These are phyloP conservation scores for Hapsidospora chrysogenum DNA, from an alignment of 495 filamentous ascomycete genomes.

Conservation along the genomic window DNA sequence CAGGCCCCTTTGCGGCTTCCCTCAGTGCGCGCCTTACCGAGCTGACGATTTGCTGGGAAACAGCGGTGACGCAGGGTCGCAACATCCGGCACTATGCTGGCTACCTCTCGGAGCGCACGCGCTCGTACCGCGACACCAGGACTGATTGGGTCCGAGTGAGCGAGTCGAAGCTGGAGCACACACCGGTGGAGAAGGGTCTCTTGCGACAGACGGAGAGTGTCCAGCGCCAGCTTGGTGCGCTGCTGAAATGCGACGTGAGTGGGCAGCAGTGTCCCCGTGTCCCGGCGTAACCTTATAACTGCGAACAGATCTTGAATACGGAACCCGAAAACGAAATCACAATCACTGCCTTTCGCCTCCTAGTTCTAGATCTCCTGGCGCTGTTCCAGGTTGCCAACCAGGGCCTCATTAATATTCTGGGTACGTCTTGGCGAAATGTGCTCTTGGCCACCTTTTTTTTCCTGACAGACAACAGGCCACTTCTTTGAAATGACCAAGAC, in stretches of 20 bases:
- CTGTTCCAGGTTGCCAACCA: slow-evolving; percentile 95
- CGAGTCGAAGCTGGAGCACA: slow-evolving; percentile 64
- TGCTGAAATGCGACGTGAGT: slow-evolving; percentile 80
- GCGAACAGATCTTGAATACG: slow-evolving; percentile 53
- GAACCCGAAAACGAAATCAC: slow-evolving; percentile 97
- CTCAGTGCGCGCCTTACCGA: neutral
- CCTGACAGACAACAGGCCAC: slow-evolving; percentile 43
- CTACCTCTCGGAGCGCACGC: slow-evolving; percentile 71
- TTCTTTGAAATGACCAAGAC: slow-evolving; percentile 96
- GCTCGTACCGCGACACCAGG: slow-evolving; percentile 65
- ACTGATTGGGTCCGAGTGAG: slow-evolving; percentile 80
- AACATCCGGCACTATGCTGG: slow-evolving; percentile 87
- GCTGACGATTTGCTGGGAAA: neutral
- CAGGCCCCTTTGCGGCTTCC: slow-evolving; percentile 3
- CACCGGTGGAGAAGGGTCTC: slow-evolving; percentile 84
- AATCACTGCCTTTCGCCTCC: slow-evolving; percentile 80
- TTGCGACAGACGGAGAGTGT: slow-evolving; percentile 84
- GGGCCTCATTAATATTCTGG: slow-evolving; percentile 91
- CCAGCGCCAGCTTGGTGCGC: slow-evolving; percentile 69
- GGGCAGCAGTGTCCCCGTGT: neutral
- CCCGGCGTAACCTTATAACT: slow-evolving; percentile 6
- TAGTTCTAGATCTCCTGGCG: slow-evolving; percentile 78
- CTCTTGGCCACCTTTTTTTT: neutral
- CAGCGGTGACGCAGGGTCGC: slow-evolving; percentile 86
- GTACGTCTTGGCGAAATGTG: slow-evolving; percentile 27